A percentile compares a stretch with the other conserved stretches of the same genome.
Evolutionary conservation across 2,329 filamentous ascomycete species (phyloP).

Genomic region (Botryotinia narcissicola): DNA sequence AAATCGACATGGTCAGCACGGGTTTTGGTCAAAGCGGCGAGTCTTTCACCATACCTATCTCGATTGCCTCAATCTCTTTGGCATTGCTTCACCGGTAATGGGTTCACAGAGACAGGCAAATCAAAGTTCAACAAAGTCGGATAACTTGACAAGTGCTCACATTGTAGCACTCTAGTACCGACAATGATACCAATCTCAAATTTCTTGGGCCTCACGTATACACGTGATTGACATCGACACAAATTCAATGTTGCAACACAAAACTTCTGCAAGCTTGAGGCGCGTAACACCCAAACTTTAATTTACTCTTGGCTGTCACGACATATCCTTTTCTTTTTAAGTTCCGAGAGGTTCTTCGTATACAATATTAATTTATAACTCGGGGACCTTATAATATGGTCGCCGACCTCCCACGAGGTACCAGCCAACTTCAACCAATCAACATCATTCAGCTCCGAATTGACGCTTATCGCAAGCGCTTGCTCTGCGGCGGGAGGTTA

Average conservation of each 20-base stretch:
- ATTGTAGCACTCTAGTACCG: constrained; percentile 11
- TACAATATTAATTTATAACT: constrained; percentile 12
- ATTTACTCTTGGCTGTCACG: constrained; percentile 7
- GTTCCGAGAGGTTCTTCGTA: constrained; percentile 3
- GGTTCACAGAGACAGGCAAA: background rate
- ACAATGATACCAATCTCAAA: constrained; percentile 1
- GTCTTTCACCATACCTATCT: background rate
- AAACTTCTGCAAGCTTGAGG: constrained; percentile 10
- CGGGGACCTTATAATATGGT: constrained; percentile 19
- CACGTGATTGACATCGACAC: constrained; percentile 16
- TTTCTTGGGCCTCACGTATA: background rate
- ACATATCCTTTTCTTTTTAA: constrained; percentile 7
- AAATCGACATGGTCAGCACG: background rate
- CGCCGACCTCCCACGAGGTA: constrained; percentile 20
- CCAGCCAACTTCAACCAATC: constrained; percentile 20
- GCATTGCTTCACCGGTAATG: background rate
- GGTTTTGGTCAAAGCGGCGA: background rate
- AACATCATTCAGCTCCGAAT: constrained; percentile 3
- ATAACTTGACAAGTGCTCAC: background rate
- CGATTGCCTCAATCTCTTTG: background rate
- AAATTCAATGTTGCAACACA: background rate
- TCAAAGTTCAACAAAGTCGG: background rate
- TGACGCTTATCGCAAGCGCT: constrained; percentile 19
- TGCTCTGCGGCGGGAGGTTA: background rate
- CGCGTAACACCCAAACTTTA: constrained; percentile 14